A percentile compares a stretch with the other conserved stretches of the same genome.
These are phyloP conservation scores for Phtheirospermum japonicum DNA, from an alignment of 257 asterid genomes.

Conservation along the genomic window DNA sequence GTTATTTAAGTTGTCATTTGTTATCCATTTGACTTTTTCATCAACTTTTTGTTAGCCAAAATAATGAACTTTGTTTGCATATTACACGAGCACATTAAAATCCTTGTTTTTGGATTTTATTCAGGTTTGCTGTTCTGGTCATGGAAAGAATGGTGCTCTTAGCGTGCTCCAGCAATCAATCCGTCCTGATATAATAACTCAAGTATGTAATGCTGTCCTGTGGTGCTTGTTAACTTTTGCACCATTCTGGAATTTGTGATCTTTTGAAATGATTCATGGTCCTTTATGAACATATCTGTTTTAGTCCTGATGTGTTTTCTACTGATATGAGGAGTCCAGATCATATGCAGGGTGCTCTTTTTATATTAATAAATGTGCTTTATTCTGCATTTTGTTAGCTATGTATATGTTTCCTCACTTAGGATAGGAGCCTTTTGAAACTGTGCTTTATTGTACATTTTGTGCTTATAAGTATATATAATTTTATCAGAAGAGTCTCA, in stretches of 20 bases:
- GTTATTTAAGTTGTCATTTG: constrained; percentile 4
- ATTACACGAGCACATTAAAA: constrained; percentile 6
- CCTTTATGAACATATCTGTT: constrained; percentile 7
- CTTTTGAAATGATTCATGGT: constrained; percentile 21
- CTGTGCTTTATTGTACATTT: constrained; percentile 11
- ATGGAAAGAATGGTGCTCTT: constrained; percentile 95
- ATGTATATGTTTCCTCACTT: constrained; percentile 13
- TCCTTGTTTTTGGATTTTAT: constrained; percentile 33
- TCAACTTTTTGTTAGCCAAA: constrained; percentile 14
- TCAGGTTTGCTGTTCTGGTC: constrained; percentile 99
- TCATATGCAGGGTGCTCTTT: neutral
- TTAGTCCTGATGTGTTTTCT: constrained; percentile 6
- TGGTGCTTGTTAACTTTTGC: constrained; percentile 19
- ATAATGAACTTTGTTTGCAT: constrained; percentile 24
- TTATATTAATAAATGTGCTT: neutral
- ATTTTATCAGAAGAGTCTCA: constrained; percentile 9
- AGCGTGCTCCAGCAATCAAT: constrained; percentile 88
- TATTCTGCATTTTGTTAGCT: constrained; percentile 10
- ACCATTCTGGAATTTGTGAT: constrained; percentile 22
- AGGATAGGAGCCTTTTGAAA: neutral
- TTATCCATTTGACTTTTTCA: constrained; percentile 10
- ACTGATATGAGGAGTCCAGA: neutral
- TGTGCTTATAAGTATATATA: constrained; percentile 9
- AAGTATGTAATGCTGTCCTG: constrained; percentile 44
- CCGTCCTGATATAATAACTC: constrained; percentile 94